Percentiles rank a stretch among this genome's conserved stretches.
These are phyloP conservation scores for Populus hybrid DNA, from an alignment of 441 rosid genomes.

Conservation along the genomic window DNA sequence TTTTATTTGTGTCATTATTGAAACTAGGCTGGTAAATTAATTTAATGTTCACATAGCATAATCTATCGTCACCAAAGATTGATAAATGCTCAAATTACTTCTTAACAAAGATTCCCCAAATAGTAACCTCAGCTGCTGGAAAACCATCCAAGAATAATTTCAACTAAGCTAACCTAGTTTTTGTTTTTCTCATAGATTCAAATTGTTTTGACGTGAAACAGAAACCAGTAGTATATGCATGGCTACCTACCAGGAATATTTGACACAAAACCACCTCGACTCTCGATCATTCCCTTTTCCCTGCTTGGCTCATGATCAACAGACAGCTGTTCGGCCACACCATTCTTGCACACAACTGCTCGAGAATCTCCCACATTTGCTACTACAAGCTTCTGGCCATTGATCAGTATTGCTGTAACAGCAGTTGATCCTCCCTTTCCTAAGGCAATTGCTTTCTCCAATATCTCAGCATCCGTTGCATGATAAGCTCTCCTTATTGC, in stretches of 20 bases:
- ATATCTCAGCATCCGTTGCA: conserved; percentile 56
- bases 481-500: conserved; percentile 60
- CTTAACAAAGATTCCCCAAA: background rate
- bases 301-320: conserved; percentile 61
- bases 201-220: too few relatives aligned
- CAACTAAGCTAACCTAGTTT: too few relatives aligned
- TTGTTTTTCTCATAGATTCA: too few relatives aligned
- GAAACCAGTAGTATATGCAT: background rate
- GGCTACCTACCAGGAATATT: conserved; percentile 59
- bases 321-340: conserved; percentile 46
- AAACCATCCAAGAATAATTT: background rate
- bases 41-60: too few relatives aligned
- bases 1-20: background rate
- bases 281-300: conserved; percentile 55
- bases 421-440: conserved; percentile 77
- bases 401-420: conserved; percentile 58
- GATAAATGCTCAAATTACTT: too few relatives aligned
- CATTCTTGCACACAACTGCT: conserved; percentile 52
- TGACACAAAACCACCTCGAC: conserved; percentile 66
- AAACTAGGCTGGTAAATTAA: background rate
- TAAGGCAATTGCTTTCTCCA: conserved; percentile 50
- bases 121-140: background rate
- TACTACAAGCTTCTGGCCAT: conserved; percentile 53
- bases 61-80: too few relatives aligned
- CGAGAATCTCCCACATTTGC: conserved; percentile 75